These are phyloP conservation scores for Fusarium miscanthi DNA, from an alignment of 2,329 filamentous ascomycete genomes.

Conservation along the genomic window DNA sequence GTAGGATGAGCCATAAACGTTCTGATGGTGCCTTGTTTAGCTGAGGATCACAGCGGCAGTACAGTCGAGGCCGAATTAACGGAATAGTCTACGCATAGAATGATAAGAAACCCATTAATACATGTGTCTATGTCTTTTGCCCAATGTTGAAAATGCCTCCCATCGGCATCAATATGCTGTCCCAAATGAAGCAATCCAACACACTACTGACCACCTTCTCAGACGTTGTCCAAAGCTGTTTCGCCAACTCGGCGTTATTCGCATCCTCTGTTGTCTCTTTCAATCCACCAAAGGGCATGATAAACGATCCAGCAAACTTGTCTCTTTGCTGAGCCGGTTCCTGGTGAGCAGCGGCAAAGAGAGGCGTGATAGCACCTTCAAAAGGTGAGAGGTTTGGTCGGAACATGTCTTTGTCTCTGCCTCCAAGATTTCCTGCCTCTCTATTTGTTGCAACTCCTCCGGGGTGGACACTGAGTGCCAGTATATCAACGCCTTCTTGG, in stretches of 20 bases:
- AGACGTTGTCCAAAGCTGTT: not conserved
- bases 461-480: not conserved
- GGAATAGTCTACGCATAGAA: not conserved
- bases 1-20: not conserved
- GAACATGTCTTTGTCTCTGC: not conserved
- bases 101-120: not conserved
- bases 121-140: not conserved
- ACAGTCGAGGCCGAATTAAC: not conserved
- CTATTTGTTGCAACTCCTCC: not conserved
- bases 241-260: not conserved
- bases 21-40: accelerated
- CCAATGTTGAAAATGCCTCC: not conserved
- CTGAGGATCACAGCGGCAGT: accelerated
- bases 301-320: not conserved
- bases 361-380: not conserved
- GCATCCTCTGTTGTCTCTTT: not conserved
- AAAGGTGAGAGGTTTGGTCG: not conserved
- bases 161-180: not conserved
- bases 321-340: not conserved
- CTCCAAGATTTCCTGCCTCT: not conserved
- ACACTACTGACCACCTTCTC: not conserved
- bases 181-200: not conserved
- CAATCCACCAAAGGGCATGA: not conserved
- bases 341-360: not conserved
- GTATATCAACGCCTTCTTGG: not conserved